Conservation (phyloP, 2,329 filamentous ascomycete species). For the Penicillium sp. region DNA sequence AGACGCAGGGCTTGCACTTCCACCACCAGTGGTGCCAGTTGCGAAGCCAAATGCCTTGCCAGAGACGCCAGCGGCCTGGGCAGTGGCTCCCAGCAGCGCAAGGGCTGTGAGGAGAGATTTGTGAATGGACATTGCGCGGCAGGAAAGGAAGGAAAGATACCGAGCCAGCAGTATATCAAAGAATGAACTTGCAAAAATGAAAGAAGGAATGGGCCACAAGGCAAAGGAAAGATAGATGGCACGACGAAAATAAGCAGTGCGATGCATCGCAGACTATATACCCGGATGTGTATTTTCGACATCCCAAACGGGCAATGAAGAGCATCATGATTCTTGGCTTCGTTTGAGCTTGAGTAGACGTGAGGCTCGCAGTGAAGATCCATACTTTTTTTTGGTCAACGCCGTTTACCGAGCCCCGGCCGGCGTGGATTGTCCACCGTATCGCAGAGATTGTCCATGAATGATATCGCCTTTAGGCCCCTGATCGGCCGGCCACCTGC, state of each 20-base stretch:
- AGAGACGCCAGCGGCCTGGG: slow-evolving; percentile 27
- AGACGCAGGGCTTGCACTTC: slow-evolving; percentile 56
- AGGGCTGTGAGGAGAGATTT: slow-evolving; percentile 21
- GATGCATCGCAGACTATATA: slow-evolving; percentile 2
- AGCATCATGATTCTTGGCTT: slow-evolving; percentile 16
- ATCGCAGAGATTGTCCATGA: slow-evolving; percentile 8
- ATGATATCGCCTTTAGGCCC: slow-evolving; percentile 8
- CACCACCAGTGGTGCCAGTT: slow-evolving; percentile 63
- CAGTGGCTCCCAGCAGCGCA: slow-evolving; percentile 25
- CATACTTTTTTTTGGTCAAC: slow-evolving; percentile 9
- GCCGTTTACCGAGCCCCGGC: slow-evolving; percentile 1
- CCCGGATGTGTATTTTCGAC: background rate
- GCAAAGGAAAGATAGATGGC: slow-evolving; percentile 5
- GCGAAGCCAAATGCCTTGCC: slow-evolving; percentile 51
- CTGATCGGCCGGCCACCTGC: slow-evolving; percentile 8
- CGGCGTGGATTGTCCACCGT: background rate
- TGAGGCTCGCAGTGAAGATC: slow-evolving; percentile 13
- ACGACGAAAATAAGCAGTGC: background rate
- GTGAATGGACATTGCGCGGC: slow-evolving; percentile 22
- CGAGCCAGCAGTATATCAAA: slow-evolving; percentile 13
- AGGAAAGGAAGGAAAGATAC: background rate
- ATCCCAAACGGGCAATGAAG: background rate
- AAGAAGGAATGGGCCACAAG: slow-evolving; percentile 2
- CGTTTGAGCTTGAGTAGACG: slow-evolving; percentile 18
- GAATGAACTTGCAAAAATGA: background rate